A percentile compares a stretch with the other conserved stretches of the same genome.
phyloP scores from a whole-genome alignment of 805 yeast genomes.

The Yamadazyma kitorensis region DNA sequence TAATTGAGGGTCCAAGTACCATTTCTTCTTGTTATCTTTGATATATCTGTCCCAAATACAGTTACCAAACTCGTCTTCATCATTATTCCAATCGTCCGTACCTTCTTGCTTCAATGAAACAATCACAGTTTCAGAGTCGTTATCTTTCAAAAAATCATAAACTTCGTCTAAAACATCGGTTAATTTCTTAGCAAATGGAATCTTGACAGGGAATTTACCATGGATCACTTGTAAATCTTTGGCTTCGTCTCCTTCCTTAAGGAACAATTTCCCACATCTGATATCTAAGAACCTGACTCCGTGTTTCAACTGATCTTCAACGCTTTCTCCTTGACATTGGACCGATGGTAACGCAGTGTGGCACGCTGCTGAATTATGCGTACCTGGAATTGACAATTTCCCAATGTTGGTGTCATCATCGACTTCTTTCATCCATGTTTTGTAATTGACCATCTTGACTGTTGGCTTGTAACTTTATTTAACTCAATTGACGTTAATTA shows the following conservation, averaged over 20 bases:
- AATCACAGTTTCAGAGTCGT: slow-evolving; percentile 59
- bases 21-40: slow-evolving; percentile 45
- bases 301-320: slow-evolving; percentile 60
- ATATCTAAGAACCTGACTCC: slow-evolving; percentile 78
- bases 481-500: too few species aligned
- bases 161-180: slow-evolving; percentile 53
- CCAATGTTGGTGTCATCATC: slow-evolving; percentile 51
- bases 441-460: slow-evolving; percentile 35
- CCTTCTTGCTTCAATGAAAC: slow-evolving; percentile 77
- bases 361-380: slow-evolving; percentile 79
- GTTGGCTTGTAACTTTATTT: too few species aligned
- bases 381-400: slow-evolving; percentile 70
- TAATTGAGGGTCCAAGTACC: slow-evolving; percentile 56
- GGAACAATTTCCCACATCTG: slow-evolving; percentile 57
- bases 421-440: slow-evolving; percentile 54
- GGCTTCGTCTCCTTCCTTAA: slow-evolving; percentile 47
- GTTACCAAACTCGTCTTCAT: slow-evolving; percentile 62
- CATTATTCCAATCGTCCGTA: slow-evolving; percentile 59
- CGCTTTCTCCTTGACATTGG: slow-evolving; percentile 65
- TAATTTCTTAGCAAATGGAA: slow-evolving; percentile 55
- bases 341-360: slow-evolving; percentile 72
- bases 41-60: slow-evolving; percentile 59
- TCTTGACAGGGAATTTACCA: slow-evolving; percentile 71
- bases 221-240: slow-evolving; percentile 66
- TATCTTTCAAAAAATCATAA: slow-evolving; percentile 50